Evolutionary conservation across 2,329 filamentous ascomycete species (phyloP), one percentile per base, ranked within the genome.

Genomic region (Aspergillus sp.): DNA sequence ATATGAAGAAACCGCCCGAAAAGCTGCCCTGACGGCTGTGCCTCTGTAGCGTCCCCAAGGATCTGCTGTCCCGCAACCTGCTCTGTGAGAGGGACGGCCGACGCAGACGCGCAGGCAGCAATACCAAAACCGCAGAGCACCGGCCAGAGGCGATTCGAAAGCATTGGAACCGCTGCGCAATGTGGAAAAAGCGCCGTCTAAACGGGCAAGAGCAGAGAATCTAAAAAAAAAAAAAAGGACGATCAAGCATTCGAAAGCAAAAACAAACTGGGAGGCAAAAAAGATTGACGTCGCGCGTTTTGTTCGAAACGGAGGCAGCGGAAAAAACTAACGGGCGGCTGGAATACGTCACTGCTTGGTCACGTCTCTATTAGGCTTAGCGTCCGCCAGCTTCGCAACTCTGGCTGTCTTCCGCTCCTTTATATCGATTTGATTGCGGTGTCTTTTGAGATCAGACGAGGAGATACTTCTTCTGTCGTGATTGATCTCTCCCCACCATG

Each of bases 1-100:
- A 77, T 72, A 58, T 77, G 75, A 46, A 77, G 54, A 54, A 77
- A 77, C 25, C 74, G 70, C n/a, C 75, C 75, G 13, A 64, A 69
- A 22, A 74, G 67, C 9, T 57, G 62, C 22, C 69, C 59, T 7
- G 65, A 59, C 11, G 66, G 54, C 9, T 57, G 49, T 30, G 15
- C 34, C 48, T 38, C 22, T n/a, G 11, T 50, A 31, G 61, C 43
- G n/a, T 63, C 61, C n/a, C 63, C 57, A 23, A 71, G 60, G 17
- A 65, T 65, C 31, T 64, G 64, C 55, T 71, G 69, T 9, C 66
- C 62, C 11, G 49, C 38, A 9, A 68, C 45, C 57, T 71, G 69
- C 8, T 66, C 62, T 11, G 49, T 46, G 13, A 68, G 41, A 7
- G 68, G 68, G 8, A 64, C 60, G 23, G 65, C 69, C 13, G 58